Evolutionary conservation across 495 filamentous ascomycete genomes (phyloP).

Genomic region (Penicillium ochrochloron): DNA sequence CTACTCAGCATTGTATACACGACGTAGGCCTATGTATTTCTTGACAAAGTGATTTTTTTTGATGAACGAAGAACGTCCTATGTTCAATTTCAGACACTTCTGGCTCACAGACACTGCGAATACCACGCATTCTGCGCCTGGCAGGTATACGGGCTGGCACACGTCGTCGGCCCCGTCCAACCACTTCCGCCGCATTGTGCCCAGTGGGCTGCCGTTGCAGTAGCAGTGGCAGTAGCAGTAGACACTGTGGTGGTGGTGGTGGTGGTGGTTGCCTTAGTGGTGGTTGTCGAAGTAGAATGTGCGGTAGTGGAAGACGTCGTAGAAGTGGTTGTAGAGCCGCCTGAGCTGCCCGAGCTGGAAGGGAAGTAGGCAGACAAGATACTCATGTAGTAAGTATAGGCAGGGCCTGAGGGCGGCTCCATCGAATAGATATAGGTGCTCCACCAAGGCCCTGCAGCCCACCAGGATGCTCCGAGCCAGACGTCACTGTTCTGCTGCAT

Average conservation of each 20-base stretch:
- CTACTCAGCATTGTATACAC: not conserved
- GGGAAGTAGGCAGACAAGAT: constrained; percentile 11
- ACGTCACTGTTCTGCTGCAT: constrained; percentile 66
- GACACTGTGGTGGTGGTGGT: constrained; percentile 10
- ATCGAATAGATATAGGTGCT: constrained; percentile 50
- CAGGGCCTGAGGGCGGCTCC: constrained; percentile 7
- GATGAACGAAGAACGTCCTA: not conserved
- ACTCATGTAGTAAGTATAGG: constrained; percentile 7
- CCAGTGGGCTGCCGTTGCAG: constrained; percentile 35
- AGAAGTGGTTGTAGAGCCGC: not conserved
- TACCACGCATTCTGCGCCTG: constrained; percentile 45
- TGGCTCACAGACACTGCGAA: constrained; percentile 48
- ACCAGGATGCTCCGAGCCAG: constrained; percentile 73
- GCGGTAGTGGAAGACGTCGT: not conserved
- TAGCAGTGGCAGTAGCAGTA: constrained; percentile 4
- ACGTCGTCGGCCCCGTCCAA: constrained; percentile 54
- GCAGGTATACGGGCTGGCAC: constrained; percentile 46
- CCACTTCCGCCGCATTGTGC: constrained; percentile 55
- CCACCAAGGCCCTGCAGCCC: constrained; percentile 68
- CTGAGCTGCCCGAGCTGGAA: not conserved
- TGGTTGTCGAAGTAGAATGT: not conserved
- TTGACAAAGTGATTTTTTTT: not conserved
- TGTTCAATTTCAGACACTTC: constrained; percentile 3
- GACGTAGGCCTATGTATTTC: not conserved
- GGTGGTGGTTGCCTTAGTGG: constrained; percentile 11